Base-by-base conservation (phyloP, 2,329 filamentous ascomycete genomes). In the Macroventuria anomochaeta region DNA sequence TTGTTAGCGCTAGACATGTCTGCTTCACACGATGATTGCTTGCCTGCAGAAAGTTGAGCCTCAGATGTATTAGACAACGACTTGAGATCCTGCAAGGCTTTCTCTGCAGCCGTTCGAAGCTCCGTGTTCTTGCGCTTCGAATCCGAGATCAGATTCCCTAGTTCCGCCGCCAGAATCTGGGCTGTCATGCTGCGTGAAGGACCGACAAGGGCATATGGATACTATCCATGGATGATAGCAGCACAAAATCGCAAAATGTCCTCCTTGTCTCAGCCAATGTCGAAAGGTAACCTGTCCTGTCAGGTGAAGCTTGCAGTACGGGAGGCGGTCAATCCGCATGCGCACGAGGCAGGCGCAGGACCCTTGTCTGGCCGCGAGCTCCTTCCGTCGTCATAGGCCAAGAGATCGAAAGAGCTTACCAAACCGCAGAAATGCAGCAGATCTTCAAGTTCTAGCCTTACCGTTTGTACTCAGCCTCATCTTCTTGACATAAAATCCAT, bases 81-180 rank as follows among this genome's bases (percentile, higher is more conserved):
- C 76, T 90, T 97, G 57, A 99, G 82, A 64, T 97, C 95, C 62
- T 92, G 90, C 18, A 97, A 81, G 12, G 95, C 96, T 76, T 93
- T 96, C 72, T 99, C 95, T 23, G 95, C 92, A 43, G 95, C 91
- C 83, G 89, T 90, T 79, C 90, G 87, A 46, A 99, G 82, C 68
- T 97, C 95, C 64, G 89, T 86, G 75, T 97, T 89, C 77, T 96
- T 97, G 69, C 93, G 86, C 78, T 96, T 97, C 73, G 93, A 95
- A 80, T 99, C 95, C 76, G 96, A 91, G 68, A 96, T 88, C 74
- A 97, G 85, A 78, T 91, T 96, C 70, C 88, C 85, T 74, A 97
- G 85, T 83, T 97, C 93, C 53, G 90, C 88, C 71, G 88, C 87
- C 69, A 97, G 84, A 70, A 96, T 87, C 83, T 96, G 91, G 68